A percentile compares a stretch with the other conserved stretches of the same genome.
Conservation (phyloP, 2,329 filamentous ascomycete species). For the Fusarium phyllophilum region DNA sequence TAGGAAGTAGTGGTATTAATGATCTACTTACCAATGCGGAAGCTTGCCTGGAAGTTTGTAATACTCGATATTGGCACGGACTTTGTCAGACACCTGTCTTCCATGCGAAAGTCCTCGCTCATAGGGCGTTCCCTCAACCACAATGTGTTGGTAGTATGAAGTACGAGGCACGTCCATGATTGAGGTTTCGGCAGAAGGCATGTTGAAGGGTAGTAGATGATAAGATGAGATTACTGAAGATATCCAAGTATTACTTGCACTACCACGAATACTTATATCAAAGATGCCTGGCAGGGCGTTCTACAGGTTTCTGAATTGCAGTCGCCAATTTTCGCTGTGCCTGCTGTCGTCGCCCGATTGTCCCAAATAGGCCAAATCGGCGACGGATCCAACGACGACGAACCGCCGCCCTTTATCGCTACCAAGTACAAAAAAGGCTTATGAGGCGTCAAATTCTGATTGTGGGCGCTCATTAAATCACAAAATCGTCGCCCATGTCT, state of each 20-base stretch:
- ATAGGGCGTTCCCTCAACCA: neutral
- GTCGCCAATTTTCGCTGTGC: too few relatives aligned
- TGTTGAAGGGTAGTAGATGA: neutral
- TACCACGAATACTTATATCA: neutral
- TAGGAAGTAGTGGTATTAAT: accelerated
- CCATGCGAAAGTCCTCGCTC: neutral
- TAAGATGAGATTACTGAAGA: too few relatives aligned
- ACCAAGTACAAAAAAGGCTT: accelerated
- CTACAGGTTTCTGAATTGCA: accelerated
- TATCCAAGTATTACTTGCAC: accelerated
- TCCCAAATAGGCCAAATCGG: neutral
- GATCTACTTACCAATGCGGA: neutral
- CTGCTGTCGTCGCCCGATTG: neutral
- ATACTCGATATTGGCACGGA: neutral
- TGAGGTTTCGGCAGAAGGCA: neutral
- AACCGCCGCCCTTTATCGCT: neutral
- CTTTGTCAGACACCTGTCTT: neutral
- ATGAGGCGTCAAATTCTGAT: accelerated
- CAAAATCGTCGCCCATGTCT: neutral
- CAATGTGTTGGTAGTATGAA: neutral
- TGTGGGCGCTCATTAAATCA: neutral
- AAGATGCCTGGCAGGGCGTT: neutral
- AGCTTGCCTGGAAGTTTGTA: neutral
- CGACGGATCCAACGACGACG: neutral
- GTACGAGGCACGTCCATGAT: neutral